These are phyloP conservation scores for Magnolia sinica DNA, from an alignment of 164 flowering plant genomes.

Conservation along the genomic window DNA sequence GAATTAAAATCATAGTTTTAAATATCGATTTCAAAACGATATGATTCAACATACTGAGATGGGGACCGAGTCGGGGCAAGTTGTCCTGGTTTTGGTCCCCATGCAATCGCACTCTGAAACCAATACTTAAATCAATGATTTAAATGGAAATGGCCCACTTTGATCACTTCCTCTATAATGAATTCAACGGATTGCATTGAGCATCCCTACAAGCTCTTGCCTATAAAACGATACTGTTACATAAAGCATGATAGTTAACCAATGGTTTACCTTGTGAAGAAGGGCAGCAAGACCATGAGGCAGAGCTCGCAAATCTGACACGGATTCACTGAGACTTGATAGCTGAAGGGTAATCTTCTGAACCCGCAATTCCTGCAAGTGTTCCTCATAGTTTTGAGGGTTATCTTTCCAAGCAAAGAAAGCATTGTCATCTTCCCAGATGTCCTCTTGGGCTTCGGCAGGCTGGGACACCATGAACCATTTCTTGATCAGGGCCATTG, in stretches of 20 bases:
- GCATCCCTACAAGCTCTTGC: background rate
- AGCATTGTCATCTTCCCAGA: slow-evolving; percentile 73
- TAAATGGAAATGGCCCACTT: no score
- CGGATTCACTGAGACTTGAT: slow-evolving; percentile 57
- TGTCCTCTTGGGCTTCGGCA: slow-evolving; percentile 34
- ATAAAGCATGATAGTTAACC: background rate
- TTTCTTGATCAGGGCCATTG: slow-evolving; percentile 53
- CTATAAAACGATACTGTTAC: background rate
- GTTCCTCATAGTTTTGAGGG: slow-evolving; percentile 55
- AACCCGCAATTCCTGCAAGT: slow-evolving; percentile 65
- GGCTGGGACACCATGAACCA: slow-evolving; percentile 68
- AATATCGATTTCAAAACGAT: no score
- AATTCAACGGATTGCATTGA: background rate
- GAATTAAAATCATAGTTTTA: background rate
- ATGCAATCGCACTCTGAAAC: no score
- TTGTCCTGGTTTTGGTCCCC: no score
- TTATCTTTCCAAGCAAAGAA: slow-evolving; percentile 84
- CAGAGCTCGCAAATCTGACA: slow-evolving; percentile 71
- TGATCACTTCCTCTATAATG: background rate
- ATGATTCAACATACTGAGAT: no score
- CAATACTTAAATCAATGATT: no score
- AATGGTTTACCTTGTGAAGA: slow-evolving; percentile 63
- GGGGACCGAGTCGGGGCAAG: no score
- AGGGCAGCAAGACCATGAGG: slow-evolving; percentile 85
- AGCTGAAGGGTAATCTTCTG: slow-evolving; percentile 70